These are phyloP conservation scores for Suillus subaureus DNA, from an alignment of 768 basidiomycete genomes.

Conservation along the genomic window DNA sequence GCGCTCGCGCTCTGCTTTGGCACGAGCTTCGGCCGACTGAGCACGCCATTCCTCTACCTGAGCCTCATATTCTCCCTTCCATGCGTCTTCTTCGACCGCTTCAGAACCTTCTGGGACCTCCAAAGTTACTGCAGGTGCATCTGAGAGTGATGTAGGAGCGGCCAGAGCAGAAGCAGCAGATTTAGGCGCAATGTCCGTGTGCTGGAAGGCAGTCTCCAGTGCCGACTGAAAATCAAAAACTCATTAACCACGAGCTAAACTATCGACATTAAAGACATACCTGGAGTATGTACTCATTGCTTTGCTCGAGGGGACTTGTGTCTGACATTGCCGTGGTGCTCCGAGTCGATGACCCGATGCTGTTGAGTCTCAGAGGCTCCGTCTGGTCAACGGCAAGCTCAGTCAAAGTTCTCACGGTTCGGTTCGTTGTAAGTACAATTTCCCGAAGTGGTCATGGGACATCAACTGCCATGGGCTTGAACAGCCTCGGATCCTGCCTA, in stretches of 20 bases:
- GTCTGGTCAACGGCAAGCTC: neutral
- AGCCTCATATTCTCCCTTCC: constrained; percentile 71
- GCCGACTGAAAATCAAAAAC: constrained; percentile 21
- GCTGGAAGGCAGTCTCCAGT: constrained; percentile 29
- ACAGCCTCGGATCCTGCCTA: neutral
- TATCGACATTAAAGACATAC: constrained; percentile 12
- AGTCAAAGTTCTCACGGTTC: constrained; percentile 1
- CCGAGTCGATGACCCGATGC: constrained; percentile 4
- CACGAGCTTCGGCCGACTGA: constrained; percentile 69
- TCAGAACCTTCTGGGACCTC: neutral
- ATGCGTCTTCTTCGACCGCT: constrained; percentile 42
- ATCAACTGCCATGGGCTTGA: neutral
- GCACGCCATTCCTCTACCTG: constrained; percentile 73
- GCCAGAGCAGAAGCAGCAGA: constrained; percentile 9
- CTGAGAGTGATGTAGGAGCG: neutral
- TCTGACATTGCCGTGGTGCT: constrained; percentile 26
- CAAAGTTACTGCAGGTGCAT: neutral
- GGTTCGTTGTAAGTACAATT: neutral
- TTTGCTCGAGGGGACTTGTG: constrained; percentile 23
- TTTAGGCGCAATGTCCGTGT: constrained; percentile 22
- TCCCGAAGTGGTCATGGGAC: neutral
- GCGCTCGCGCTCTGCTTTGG: constrained; percentile 75
- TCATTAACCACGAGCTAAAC: neutral
- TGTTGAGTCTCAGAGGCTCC: neutral
- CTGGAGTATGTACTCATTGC: constrained; percentile 29